Evolutionary conservation across 495 filamentous ascomycete species (phyloP).

Genomic region (Trichocladium antarcticum): DNA sequence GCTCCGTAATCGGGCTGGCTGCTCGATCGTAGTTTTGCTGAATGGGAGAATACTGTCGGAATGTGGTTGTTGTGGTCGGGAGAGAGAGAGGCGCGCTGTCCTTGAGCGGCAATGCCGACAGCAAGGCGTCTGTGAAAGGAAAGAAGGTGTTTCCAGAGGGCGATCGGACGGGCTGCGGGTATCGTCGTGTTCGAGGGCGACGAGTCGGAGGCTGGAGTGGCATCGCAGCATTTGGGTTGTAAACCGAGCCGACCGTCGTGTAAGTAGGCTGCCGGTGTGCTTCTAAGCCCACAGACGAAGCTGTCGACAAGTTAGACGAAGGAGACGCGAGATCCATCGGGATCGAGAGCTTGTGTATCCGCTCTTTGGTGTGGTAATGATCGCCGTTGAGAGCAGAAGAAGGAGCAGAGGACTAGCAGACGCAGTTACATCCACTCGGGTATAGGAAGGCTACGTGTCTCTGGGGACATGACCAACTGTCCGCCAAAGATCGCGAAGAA

Average conservation of each 20-base stretch:
- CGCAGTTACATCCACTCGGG: too few relatives aligned
- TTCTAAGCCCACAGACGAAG: not conserved
- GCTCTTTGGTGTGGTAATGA: not conserved
- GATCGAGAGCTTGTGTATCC: not conserved
- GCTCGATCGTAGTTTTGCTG: constrained; percentile 41
- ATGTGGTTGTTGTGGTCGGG: constrained; percentile 8
- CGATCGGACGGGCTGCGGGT: constrained; percentile 13
- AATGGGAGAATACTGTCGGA: constrained; percentile 33
- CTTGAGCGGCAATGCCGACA: constrained; percentile 18
- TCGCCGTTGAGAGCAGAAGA: not conserved
- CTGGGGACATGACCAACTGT: too few relatives aligned
- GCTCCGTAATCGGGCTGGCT: constrained; percentile 21
- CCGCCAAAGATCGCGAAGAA: too few relatives aligned
- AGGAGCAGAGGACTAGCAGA: not conserved
- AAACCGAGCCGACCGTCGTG: constrained; percentile 39
- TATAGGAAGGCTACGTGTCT: too few relatives aligned
- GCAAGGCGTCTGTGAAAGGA: constrained; percentile 9
- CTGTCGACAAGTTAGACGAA: constrained; percentile 7
- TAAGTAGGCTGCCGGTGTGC: constrained; percentile 22
- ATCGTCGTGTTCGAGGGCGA: constrained; percentile 29
- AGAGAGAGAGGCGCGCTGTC: constrained; percentile 11
- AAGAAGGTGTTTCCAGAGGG: constrained; percentile 11
- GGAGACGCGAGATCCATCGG: constrained; percentile 10
- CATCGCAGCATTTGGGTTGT: constrained; percentile 28
- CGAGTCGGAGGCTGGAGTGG: constrained; percentile 37